Base-by-base conservation (phyloP, 2,329 filamentous ascomycete species). In the Decorospora gaudefroyi region DNA sequence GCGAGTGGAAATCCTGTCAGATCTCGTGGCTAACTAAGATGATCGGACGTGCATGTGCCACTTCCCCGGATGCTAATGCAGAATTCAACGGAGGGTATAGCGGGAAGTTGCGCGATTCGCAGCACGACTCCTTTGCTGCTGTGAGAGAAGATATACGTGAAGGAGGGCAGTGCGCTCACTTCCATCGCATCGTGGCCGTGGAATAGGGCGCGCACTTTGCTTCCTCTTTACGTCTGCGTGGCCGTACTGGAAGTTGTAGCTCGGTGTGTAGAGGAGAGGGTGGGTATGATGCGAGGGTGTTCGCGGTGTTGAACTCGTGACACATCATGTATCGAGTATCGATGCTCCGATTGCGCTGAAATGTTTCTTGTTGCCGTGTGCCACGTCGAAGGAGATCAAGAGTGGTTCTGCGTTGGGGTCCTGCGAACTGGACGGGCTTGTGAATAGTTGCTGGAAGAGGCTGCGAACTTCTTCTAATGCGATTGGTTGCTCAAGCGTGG, bases 341-440 rank as follows among this genome's bases (percentile, higher is more conserved):
- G 34, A 49, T 41, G 34, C 35, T 0, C 41, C 41, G 15, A 49
- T 45, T 7, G 33, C 46, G 35, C 35, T 41, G 34, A 44, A 34
- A 9, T 30, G 28, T 35, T 43, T 39, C 19, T 35, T 40, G 28
- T 36, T 45, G 13, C 46, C 41, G 28, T 45, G 41, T 15, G 40
- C 40, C 13, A 49, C 21, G 38, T 47, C 44, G 35, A 49, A 34
- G 31, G 46, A 49, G 26, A 49, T 13, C 10, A 46, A 25, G 25
- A 50, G 25, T 13, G 42, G 47, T 21, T 39, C 16, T 30, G 13
- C 28, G 12, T 30, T n/a, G n/a, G n/a, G n/a, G n/a, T n/a, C n/a
- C n/a, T n/a, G n/a, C n/a, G n/a, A n/a, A n/a, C n/a, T n/a, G n/a
- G n/a, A n/a, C n/a, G n/a, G n/a, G n/a, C n/a, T n/a, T n/a, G n/a